A percentile compares a stretch with the other conserved stretches of the same genome.
phyloP scores from a whole-genome alignment of 2,329 filamentous ascomycete species.

The Moelleriella libera region DNA sequence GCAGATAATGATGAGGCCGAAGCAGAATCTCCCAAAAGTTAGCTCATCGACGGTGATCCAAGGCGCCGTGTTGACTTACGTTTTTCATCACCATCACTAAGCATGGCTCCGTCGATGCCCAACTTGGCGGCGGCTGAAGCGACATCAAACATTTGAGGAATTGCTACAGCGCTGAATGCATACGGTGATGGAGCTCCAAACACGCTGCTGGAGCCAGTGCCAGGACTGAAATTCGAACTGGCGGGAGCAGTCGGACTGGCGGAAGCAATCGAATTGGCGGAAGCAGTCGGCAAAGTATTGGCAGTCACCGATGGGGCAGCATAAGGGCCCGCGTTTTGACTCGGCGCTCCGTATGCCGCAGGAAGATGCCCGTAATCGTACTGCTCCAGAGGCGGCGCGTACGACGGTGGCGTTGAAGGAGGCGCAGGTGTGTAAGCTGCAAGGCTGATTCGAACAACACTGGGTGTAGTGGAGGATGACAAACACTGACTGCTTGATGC shows the following conservation, averaged over 20 bases:
- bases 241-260: too few relatives aligned
- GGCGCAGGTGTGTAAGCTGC: constrained; percentile 2
- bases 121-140: background rate
- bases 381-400: constrained; percentile 4
- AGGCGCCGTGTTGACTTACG: background rate
- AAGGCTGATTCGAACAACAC: background rate
- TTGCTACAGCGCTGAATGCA: background rate
- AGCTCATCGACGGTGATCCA: too few relatives aligned
- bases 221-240: background rate
- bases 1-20: too few relatives aligned
- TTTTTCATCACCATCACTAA: background rate
- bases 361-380: constrained; percentile 4
- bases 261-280: background rate
- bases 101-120: background rate
- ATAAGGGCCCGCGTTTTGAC: background rate
- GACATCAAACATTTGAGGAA: background rate
- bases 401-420: constrained; percentile 3
- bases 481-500: background rate
- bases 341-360: constrained; percentile 1
- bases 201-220: background rate
- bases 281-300: background rate
- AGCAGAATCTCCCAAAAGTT: too few relatives aligned
- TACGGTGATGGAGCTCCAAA: background rate
- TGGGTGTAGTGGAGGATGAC: background rate
- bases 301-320: background rate